These are phyloP conservation scores for Exophiala aquamarina DNA, from an alignment of 2,329 filamentous ascomycete genomes.

Conservation along the genomic window DNA sequence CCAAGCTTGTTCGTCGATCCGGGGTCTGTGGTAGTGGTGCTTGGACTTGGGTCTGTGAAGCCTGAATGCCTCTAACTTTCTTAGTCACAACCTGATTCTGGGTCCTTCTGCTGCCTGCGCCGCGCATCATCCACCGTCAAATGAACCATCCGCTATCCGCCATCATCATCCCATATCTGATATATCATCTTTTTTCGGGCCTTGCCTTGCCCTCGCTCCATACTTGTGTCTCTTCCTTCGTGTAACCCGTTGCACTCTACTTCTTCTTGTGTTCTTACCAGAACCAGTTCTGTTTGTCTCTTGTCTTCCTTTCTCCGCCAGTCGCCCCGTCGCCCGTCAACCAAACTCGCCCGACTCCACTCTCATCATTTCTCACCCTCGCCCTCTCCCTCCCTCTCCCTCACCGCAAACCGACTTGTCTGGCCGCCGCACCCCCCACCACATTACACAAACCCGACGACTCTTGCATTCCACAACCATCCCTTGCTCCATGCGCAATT, in stretches of 20 bases:
- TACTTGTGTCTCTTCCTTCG: slow-evolving; percentile 4
- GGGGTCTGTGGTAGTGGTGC: too few relatives aligned
- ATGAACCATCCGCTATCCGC: neutral
- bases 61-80: too few relatives aligned
- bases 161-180: slow-evolving; percentile 14
- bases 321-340: slow-evolving; percentile 2
- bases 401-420: slow-evolving; percentile 20
- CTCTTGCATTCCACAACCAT: slow-evolving; percentile 28
- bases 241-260: slow-evolving; percentile 8
- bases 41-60: too few relatives aligned
- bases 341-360: neutral
- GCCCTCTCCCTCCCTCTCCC: slow-evolving; percentile 4
- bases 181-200: slow-evolving; percentile 20
- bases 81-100: too few relatives aligned
- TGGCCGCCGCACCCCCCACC: slow-evolving; percentile 13
- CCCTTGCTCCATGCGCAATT: slow-evolving; percentile 30
- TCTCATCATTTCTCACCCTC: slow-evolving; percentile 5
- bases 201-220: too few relatives aligned
- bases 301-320: slow-evolving; percentile 4
- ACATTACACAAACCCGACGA: slow-evolving; percentile 28
- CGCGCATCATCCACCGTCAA: slow-evolving; percentile 14
- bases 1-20: too few relatives aligned
- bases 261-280: slow-evolving; percentile 6
- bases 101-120: slow-evolving; percentile 25
- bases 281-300: slow-evolving; percentile 8